Evolutionary conservation across 352 stramenopile genomes (phyloP).

Genomic region (Phytophthora podocarpi): DNA sequence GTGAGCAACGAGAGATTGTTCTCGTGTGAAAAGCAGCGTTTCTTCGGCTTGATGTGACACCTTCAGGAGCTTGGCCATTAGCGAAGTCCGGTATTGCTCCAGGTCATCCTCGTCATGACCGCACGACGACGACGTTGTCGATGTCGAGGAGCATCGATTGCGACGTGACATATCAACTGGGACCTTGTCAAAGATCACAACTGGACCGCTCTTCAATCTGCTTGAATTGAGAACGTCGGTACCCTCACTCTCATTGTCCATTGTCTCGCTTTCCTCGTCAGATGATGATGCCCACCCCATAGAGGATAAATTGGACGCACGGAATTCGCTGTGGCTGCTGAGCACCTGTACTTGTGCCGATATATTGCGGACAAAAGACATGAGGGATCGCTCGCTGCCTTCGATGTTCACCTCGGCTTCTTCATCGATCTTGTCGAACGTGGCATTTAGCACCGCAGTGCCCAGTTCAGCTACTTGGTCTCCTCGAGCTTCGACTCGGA

Average conservation of each 20-base stretch:
- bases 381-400: slow-evolving; percentile 19
- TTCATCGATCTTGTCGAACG: slow-evolving; percentile 3
- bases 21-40: slow-evolving; percentile 35
- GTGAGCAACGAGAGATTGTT: slow-evolving; percentile 34
- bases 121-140: slow-evolving; percentile 21
- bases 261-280: slow-evolving; percentile 9
- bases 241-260: slow-evolving; percentile 15
- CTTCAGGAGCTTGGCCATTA: slow-evolving; percentile 34
- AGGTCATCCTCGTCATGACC: slow-evolving; percentile 2
- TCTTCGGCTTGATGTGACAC: slow-evolving; percentile 32
- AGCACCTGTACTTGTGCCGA: slow-evolving; percentile 16
- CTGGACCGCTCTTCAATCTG: background rate
- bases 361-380: slow-evolving; percentile 21
- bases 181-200: slow-evolving; percentile 14
- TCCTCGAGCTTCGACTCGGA: slow-evolving; percentile 1
- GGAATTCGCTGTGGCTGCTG: slow-evolving; percentile 9
- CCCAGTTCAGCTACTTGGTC: background rate
- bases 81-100: slow-evolving; percentile 17
- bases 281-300: slow-evolving; percentile 13
- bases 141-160: slow-evolving; percentile 22
- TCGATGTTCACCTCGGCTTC: slow-evolving; percentile 1
- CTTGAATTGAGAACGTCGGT: slow-evolving; percentile 21
- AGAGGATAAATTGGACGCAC: slow-evolving; percentile 21
- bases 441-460: no score
- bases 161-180: slow-evolving; percentile 5